A percentile compares a stretch with the other conserved stretches of the same genome.
Evolutionary conservation across 495 filamentous ascomycete species (phyloP).

Genomic region (Aspergillus homomorphus): DNA sequence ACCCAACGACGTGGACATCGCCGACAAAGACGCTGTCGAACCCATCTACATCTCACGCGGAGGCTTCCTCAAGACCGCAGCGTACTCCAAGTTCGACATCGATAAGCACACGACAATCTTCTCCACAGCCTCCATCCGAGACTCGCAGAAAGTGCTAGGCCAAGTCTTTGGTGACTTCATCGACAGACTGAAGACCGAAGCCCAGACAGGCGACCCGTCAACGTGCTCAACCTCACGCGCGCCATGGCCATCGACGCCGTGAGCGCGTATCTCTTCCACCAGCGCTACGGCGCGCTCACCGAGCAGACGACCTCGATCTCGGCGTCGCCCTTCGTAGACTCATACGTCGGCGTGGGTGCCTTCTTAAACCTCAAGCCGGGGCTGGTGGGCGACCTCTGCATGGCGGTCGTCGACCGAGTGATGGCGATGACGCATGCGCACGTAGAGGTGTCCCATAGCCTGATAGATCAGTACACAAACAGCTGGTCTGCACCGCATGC

Average conservation of each 20-base stretch:
- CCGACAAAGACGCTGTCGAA: constrained; percentile 38
- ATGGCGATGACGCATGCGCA: constrained; percentile 23
- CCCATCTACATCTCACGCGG: constrained; percentile 45
- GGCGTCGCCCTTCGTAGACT: constrained; percentile 39
- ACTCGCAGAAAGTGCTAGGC: constrained; percentile 25
- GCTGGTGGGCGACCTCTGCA: constrained; percentile 32
- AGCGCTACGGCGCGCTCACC: constrained; percentile 39
- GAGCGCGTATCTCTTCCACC: constrained; percentile 44
- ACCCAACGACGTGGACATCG: constrained; percentile 48
- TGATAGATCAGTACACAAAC: constrained; percentile 39
- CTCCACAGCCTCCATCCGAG: constrained; percentile 40
- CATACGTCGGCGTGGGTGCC: constrained; percentile 47
- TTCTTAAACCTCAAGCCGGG: constrained; percentile 44
- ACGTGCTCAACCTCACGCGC: constrained; percentile 43
- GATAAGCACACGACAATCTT: constrained; percentile 51
- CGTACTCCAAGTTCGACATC: constrained; percentile 53
- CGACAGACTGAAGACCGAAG: constrained; percentile 28
- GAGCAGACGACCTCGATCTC: constrained; percentile 31
- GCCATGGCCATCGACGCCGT: constrained; percentile 46
- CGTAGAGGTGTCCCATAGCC: constrained; percentile 27
- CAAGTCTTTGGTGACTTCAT: constrained; percentile 40
- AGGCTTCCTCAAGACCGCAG: constrained; percentile 45
- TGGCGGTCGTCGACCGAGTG: constrained; percentile 27
- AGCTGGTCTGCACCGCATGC: constrained; percentile 26
- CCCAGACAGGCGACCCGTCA: constrained; percentile 29